Evolutionary conservation across 2,329 filamentous ascomycete species (phyloP).

Genomic region (Penicillium sp.): DNA sequence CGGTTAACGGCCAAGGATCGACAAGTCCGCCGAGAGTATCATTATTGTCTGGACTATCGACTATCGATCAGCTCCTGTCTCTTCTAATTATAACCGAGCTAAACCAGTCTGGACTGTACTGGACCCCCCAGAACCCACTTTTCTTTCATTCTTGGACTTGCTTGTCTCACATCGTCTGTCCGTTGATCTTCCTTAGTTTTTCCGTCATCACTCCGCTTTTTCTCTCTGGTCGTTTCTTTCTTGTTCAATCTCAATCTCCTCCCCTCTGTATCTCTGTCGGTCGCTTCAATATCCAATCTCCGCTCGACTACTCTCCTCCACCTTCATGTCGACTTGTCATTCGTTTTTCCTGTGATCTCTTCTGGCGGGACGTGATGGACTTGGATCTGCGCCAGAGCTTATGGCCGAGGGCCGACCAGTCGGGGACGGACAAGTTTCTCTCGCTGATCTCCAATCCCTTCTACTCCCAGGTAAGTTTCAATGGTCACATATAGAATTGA

Average conservation of each 20-base stretch:
- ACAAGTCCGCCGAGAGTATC: constrained; percentile 6
- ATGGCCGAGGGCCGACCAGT: constrained; percentile 32
- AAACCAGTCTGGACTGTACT: constrained; percentile 13
- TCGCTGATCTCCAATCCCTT: constrained; percentile 54
- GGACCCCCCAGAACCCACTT: constrained; percentile 22
- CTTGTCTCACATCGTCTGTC: constrained; percentile 27
- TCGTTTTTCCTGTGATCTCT: constrained; percentile 25
- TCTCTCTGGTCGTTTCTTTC: constrained; percentile 15
- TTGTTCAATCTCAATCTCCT: constrained; percentile 15
- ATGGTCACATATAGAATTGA: constrained; percentile 1
- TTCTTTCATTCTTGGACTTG: constrained; percentile 25
- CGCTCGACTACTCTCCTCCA: constrained; percentile 1
- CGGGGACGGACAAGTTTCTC: constrained; percentile 48
- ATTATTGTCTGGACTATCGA: constrained; percentile 3
- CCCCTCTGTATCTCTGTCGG: constrained; percentile 14
- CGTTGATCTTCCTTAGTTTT: constrained; percentile 19
- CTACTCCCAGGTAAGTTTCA: constrained; percentile 47
- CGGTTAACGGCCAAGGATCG: constrained; percentile 20
- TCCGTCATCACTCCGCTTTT: constrained; percentile 16
- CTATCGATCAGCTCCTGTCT: constrained; percentile 7
- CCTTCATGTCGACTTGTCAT: constrained; percentile 26
- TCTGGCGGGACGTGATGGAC: constrained; percentile 34
- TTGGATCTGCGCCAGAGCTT: constrained; percentile 35
- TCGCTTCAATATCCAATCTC: constrained; percentile 3
- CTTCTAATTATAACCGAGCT: constrained; percentile 31